Base-by-base conservation (phyloP, 768 basidiomycete species). In the Crepidotus variabilis region DNA sequence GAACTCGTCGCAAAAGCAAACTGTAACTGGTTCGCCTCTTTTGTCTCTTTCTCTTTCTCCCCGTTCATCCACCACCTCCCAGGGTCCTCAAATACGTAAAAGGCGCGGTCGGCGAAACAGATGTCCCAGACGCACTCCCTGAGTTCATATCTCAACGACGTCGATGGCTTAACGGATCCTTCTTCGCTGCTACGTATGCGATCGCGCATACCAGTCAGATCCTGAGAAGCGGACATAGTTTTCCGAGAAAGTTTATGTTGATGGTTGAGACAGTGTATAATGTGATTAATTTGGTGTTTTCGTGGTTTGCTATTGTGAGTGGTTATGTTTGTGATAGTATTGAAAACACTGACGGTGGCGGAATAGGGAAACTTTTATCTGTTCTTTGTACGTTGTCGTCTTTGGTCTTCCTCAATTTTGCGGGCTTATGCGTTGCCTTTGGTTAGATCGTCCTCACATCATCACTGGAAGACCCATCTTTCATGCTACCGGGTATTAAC, bases 1-100 rank as follows among this genome's bases (percentile, higher is more conserved):
- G 88, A 90, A 67, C 79, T 91, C 21, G 81, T 91, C 18, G 88
- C 89, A 2, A 90, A 89, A 66, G 75, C 82, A 7, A 88, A 91
- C 65, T 85, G 80, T n/a, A 82, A 81, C 70, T 92, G 94, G 90
- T 88, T 57, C 53, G 76, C 63, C 46, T 13, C n/a, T 49, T 33
- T 50, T 32, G 24, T 32, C 11, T 34, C 47, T 13, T 4, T 23
- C 18, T 34, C 62, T 23, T n/a, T n/a, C n/a, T n/a, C 36, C 2
- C 7, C 35, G 11, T 63, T 22, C 47, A 4, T 2, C 36, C 13
- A 62, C 32, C 9, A n/a, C 18, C 69, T 45, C 61, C 43, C 59
- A 97, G 96, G 96, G 79, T 92, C n/a, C 81, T 99, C 51, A 92
- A 90, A 78, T 99, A 97, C 65, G 94, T 98, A 65, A 92, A 92